Evolutionary conservation across 78 protist genomes (phyloP).

Genomic region (Chrysochromulina tobinii): DNA sequence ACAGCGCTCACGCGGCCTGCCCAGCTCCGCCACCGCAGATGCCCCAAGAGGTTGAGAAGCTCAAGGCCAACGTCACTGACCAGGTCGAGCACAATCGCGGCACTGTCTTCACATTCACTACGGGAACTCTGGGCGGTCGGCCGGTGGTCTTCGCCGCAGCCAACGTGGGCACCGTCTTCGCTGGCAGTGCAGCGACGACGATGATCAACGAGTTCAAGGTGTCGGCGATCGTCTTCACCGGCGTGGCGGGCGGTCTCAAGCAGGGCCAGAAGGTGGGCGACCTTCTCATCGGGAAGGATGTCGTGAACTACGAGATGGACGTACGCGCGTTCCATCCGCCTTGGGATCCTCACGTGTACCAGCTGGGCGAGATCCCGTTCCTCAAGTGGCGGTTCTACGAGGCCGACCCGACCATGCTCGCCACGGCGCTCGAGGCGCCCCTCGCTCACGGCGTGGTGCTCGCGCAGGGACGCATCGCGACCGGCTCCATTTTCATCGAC

Average conservation of each 20-base stretch:
- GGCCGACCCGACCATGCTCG: not conserved
- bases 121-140: not conserved
- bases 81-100: not conserved
- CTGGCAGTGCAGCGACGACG: not conserved
- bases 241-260: not conserved
- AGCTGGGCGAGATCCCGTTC: constrained; percentile 8
- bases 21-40: not conserved
- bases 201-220: not conserved
- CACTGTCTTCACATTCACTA: not conserved
- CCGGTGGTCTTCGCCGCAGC: not conserved
- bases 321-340: not conserved
- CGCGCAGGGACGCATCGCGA: not conserved
- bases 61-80: not conserved
- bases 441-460: not conserved
- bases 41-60: not conserved
- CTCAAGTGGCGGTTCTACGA: not conserved
- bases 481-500: not conserved
- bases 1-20: too few relatives aligned
- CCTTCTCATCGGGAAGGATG: not conserved
- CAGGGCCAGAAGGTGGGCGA: not conserved
- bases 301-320: not conserved
- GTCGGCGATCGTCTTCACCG: not conserved
- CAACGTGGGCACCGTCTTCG: not conserved
- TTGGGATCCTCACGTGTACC: not conserved
- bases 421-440: not conserved